Conservation (phyloP, 805 yeast species). For the Candida schatavii region DNA sequence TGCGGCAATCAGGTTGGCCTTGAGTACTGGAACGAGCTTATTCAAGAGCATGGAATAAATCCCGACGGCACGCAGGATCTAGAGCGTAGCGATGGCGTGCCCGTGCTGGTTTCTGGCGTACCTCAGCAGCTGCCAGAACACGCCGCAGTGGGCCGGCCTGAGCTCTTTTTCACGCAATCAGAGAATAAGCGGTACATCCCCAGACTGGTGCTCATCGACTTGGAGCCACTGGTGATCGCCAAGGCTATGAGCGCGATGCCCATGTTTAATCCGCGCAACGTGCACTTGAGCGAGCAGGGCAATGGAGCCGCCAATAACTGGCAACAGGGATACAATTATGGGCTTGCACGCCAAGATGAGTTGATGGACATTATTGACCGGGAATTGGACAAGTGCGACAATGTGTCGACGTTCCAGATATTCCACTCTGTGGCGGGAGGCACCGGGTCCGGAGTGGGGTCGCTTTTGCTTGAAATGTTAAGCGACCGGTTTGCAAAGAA, state of each 20-base stretch:
- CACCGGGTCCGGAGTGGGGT: conserved; percentile 96
- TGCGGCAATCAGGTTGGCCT: conserved; percentile 97
- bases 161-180: conserved; percentile 74
- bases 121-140: conserved; percentile 14
- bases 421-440: conserved; percentile 98
- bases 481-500: conserved; percentile 80
- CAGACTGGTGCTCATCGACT: conserved; percentile 77
- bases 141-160: conserved; percentile 63
- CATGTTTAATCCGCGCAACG: conserved; percentile 79
- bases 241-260: conserved; percentile 53
- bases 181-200: conserved; percentile 80
- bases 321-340: conserved; percentile 86
- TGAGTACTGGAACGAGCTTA: conserved; percentile 87
- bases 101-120: conserved; percentile 5
- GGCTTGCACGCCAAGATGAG: conserved; percentile 64
- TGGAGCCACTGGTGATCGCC: conserved; percentile 85
- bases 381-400: conserved; percentile 88
- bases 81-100: conserved; percentile 8
- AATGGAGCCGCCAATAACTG: conserved; percentile 96
- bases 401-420: conserved; percentile 84
- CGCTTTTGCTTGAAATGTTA: conserved; percentile 70
- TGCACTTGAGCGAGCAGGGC: conserved; percentile 77
- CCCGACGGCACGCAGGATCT: conserved; percentile 51
- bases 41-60: conserved; percentile 81
- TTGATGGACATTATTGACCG: conserved; percentile 80